Base-by-base conservation (phyloP, 163 green algal species). In the Scenedesmus sp. region DNA sequence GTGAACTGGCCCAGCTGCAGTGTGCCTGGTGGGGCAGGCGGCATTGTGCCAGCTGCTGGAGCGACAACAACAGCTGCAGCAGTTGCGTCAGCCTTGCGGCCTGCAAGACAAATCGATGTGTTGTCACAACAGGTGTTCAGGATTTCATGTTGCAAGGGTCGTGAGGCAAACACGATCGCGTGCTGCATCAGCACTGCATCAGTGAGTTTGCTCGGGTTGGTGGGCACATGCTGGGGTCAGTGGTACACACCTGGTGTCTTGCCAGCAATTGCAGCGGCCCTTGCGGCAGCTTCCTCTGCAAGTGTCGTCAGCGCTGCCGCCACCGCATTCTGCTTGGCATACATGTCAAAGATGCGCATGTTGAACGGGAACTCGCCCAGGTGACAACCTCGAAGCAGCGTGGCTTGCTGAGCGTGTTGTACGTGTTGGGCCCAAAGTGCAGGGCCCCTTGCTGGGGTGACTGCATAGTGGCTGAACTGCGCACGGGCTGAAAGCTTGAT, bases 381-480 rank as follows among this genome's bases (percentile, higher is more conserved):
- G 91, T 98, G 73, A 91, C 79, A 30, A 98, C 92, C 85, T 97
- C 95, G 84, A 98, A 96, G 3, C 88, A 95, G 49, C 95, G 94
- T 4, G 96, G 96, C 35, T 95, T 94, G 80, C 94, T 95, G 51
- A 76, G 92, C 35, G 94, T 97, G 91, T 96, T 95, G 93, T 96
- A 98, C 9, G 96, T 94, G 44, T 92, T 42, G 22, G 96, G 96
- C 13, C 96, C 95, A 92, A 98, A 98, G 93, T 96, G 95, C 86
- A 98, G 94, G n/a, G 76, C 95, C 96, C 43, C 95, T 91, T 12
- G 94, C 94, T 30, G 96, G 96, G 3, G 92, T 97, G 90, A 97
- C 90, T 43, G 86, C 85, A 86, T 96, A 97, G 92, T 97, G 97
- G 91, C 83, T 94, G 93, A 97, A 98, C 20, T 96, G 81, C 2